Base-by-base conservation (phyloP, 441 rosid genomes). In the Cnidoscolus chayamansa region DNA sequence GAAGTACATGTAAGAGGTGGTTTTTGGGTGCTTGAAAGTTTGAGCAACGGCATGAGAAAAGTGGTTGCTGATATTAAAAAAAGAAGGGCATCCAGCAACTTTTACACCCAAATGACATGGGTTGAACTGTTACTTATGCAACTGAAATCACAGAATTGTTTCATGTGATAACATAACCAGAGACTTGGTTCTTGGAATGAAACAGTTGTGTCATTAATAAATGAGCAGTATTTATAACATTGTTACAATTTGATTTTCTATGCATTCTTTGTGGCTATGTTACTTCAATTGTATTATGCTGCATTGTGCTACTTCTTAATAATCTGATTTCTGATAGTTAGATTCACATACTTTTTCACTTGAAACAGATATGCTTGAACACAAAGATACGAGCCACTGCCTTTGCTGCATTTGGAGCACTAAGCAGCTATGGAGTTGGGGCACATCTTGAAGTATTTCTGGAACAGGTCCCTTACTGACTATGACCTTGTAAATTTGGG, bases 341-440 rank as follows among this genome's bases (percentile, higher is more conserved):
- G 54, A 75, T 60, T 60, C 32, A 37, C 70, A 19, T 19, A 32
- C 15, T n/a, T 60, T 35, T 76, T 71, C 77, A 43, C 72, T 70
- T 48, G 70, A 40, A 80, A 81, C 84, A 95, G 98, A 77, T 81
- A 75, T 84, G 87, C 82, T 85, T 89, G 92, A 89, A 93, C 74
- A 83, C 82, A 31, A 89, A 91, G 84, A 93, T 95, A 90, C 88
- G 97, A 82, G 87, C 89, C 75, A 85, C 86, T 73, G 95, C 99
- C 45, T 90, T 95, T 79, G 83, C 92, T 73, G 97, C 99, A 76
- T 89, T 95, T 84, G 99, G 99, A 76, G 86, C 87, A 40, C 81
- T 95, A 74, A 87, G 95, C 85, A 87, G 84, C 74, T 95, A 82
- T 73, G 98, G 89, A 73, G 82, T 63, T 81, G 91, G 88, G 77